Percentiles rank a stretch among this genome's conserved stretches.
Conservation (phyloP, 129 eudicot species). For the Calendula officinalis region DNA sequence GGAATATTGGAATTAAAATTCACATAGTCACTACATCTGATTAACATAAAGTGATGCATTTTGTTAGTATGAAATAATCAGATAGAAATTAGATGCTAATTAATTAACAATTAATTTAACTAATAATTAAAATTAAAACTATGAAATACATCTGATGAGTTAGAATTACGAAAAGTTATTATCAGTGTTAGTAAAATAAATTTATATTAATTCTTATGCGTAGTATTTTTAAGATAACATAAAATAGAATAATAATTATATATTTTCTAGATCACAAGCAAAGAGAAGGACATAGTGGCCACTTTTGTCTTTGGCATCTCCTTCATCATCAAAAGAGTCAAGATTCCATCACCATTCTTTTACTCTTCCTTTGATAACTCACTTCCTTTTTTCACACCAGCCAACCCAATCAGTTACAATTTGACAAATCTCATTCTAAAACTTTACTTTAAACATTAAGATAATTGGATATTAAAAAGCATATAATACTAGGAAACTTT, state of each 20-base stretch:
- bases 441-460: neutral
- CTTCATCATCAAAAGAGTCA: slow-evolving; percentile 30
- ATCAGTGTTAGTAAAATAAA: neutral
- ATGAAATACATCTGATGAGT: no score
- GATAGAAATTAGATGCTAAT: no score
- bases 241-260: neutral
- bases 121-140: no score
- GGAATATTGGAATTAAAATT: no score
- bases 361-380: slow-evolving; percentile 10
- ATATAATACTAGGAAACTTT: neutral
- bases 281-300: slow-evolving; percentile 8
- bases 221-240: no score
- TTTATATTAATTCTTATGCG: neutral
- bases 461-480: neutral
- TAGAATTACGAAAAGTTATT: no score
- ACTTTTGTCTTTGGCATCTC: slow-evolving; percentile 27
- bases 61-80: no score
- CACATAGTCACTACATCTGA: no score
- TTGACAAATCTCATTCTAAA: neutral
- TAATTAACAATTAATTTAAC: no score
- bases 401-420: slow-evolving; percentile 10
- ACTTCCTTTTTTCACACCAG: slow-evolving; percentile 7
- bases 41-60: no score
- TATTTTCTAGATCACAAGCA: slow-evolving; percentile 20
- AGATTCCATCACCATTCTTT: slow-evolving; percentile 32